phyloP scores from a whole-genome alignment of 2,329 filamentous ascomycete genomes.

The Domatiomyces catenatus region DNA sequence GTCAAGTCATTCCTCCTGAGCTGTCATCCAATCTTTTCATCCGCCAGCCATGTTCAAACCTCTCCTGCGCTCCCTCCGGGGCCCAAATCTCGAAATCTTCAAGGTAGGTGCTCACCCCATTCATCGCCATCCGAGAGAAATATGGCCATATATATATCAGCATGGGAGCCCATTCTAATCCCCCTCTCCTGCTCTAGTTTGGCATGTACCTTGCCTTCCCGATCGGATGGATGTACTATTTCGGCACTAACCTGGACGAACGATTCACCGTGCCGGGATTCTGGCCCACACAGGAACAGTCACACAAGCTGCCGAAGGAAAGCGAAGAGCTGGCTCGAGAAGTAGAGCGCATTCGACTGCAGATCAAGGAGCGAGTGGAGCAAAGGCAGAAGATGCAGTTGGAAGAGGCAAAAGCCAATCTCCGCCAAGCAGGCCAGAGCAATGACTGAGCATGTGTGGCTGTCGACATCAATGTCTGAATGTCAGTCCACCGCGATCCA shows the following conservation, averaged over 20 bases:
- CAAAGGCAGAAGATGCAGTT: slow-evolving; percentile 16
- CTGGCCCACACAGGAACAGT: slow-evolving; percentile 60
- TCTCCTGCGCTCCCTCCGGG: slow-evolving; percentile 46
- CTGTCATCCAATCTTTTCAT: neutral
- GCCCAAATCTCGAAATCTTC: slow-evolving; percentile 85
- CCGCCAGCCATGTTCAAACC: slow-evolving; percentile 21
- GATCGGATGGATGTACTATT: slow-evolving; percentile 99
- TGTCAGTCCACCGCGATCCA: too few relatives aligned
- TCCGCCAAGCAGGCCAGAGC: neutral
- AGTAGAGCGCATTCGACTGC: slow-evolving; percentile 37
- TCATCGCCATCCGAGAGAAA: neutral
- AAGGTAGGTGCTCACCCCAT: slow-evolving; percentile 46
- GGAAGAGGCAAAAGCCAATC: slow-evolving; percentile 3
- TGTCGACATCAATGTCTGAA: neutral
- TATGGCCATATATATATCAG: neutral
- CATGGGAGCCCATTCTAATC: slow-evolving; percentile 1
- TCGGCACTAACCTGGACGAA: slow-evolving; percentile 91
- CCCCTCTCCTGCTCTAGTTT: slow-evolving; percentile 45
- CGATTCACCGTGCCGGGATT: slow-evolving; percentile 81
- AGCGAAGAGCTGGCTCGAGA: slow-evolving; percentile 57
- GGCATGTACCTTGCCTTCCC: slow-evolving; percentile 98
- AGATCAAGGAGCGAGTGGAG: slow-evolving; percentile 27
- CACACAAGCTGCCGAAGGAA: slow-evolving; percentile 38
- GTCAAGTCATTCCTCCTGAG: neutral
- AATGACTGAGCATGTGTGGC: neutral